Conservation (phyloP, 495 filamentous ascomycete species). For the Extremus antarcticus region DNA sequence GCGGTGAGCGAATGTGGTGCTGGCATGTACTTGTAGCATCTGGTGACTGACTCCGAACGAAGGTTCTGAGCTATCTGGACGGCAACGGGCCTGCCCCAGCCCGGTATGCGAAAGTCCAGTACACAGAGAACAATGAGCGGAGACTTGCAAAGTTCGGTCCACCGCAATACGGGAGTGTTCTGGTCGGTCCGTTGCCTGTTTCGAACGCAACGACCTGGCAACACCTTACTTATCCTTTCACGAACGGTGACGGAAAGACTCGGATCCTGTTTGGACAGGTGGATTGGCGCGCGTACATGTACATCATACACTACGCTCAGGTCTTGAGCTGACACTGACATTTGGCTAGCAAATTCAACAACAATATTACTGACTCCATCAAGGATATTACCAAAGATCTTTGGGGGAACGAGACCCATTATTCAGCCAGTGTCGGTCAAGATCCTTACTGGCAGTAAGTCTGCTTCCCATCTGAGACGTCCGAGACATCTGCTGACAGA, state of each 20-base stretch:
- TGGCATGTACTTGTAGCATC: not conserved
- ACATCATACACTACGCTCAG: not conserved
- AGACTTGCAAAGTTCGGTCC: too few relatives aligned
- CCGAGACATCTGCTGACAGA: not conserved
- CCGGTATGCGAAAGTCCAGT: conserved; percentile 35
- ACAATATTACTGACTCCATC: conserved; percentile 23
- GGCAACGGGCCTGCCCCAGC: conserved; percentile 27
- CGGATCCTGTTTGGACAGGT: conserved; percentile 34
- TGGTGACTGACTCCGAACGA: not conserved
- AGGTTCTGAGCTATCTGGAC: conserved; percentile 35
- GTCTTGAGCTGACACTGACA: not conserved
- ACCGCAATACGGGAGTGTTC: conserved; percentile 33
- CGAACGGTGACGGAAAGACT: conserved; percentile 18
- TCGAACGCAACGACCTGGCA: conserved; percentile 29
- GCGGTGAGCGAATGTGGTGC: conserved; percentile 25
- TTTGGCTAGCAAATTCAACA: conserved; percentile 22
- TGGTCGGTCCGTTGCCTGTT: conserved; percentile 39
- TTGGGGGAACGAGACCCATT: conserved; percentile 23
- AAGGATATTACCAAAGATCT: conserved; percentile 30
- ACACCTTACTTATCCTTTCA: conserved; percentile 37
- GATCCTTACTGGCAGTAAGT: conserved; percentile 29
- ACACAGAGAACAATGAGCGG: too few relatives aligned
- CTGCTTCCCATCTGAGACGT: too few relatives aligned
- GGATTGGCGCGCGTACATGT: not conserved
- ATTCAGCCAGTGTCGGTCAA: conserved; percentile 24